phyloP scores from a whole-genome alignment of 179 eudicot genomes.

The Nepenthes alata region DNA sequence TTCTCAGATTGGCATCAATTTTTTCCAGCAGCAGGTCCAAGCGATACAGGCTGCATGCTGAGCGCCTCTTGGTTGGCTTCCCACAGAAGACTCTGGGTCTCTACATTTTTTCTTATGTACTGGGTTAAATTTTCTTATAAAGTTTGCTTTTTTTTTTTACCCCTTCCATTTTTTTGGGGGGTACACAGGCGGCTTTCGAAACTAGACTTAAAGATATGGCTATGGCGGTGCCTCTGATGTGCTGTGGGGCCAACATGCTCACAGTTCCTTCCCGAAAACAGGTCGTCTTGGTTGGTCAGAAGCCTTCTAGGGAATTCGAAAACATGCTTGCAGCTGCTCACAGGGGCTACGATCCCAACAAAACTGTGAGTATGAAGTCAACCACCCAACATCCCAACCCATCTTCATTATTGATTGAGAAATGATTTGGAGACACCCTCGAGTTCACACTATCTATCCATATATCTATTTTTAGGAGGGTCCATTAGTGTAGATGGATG shows the following conservation, averaged over 20 bases:
- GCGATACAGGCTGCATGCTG: slow-evolving; percentile 42
- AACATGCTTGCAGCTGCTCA: slow-evolving; percentile 62
- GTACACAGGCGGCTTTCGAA: slow-evolving; percentile 60
- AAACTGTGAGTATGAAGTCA: slow-evolving; percentile 33
- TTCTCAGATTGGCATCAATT: slow-evolving; percentile 56
- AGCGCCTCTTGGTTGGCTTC: slow-evolving; percentile 52
- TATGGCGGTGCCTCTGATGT: slow-evolving; percentile 89
- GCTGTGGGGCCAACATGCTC: slow-evolving; percentile 84
- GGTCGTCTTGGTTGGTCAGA: slow-evolving; percentile 63
- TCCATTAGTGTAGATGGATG: too few species aligned
- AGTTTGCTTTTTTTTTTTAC: neutral
- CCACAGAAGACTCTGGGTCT: too few species aligned
- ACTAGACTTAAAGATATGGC: slow-evolving; percentile 56
- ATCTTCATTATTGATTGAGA: neutral
- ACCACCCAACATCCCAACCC: neutral
- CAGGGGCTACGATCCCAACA: slow-evolving; percentile 49
- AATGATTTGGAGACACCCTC: neutral
- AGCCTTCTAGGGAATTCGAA: slow-evolving; percentile 34
- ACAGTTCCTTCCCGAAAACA: slow-evolving; percentile 62
- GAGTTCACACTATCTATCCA: neutral
- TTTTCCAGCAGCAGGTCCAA: slow-evolving; percentile 35
- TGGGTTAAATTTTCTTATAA: neutral
- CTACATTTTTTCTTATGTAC: neutral
- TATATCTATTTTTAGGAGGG: too few species aligned
- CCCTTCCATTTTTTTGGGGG: neutral